phyloP scores from a whole-genome alignment of 768 basidiomycete species.

The Rubroboletus pulcherrimus region DNA sequence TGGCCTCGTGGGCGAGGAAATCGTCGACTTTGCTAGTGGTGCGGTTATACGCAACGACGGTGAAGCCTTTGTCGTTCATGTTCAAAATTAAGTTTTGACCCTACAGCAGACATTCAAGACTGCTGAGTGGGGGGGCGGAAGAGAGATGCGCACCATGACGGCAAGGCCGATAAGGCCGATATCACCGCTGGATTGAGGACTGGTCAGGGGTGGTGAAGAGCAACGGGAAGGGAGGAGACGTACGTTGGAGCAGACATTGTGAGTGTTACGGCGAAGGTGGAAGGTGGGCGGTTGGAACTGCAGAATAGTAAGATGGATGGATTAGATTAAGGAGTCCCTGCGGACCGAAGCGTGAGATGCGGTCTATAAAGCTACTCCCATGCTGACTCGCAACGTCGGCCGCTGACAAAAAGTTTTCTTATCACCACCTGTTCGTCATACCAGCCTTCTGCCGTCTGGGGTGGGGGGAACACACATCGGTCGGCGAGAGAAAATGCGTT shows the following conservation, averaged over 20 bases:
- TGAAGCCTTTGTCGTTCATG: slow-evolving; percentile 99
- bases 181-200: slow-evolving; percentile 64
- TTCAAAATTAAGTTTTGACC: slow-evolving; percentile 97
- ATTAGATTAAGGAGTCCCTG: slow-evolving; percentile 22
- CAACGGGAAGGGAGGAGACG: slow-evolving; percentile 29
- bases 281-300: slow-evolving; percentile 25
- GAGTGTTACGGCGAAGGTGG: slow-evolving; percentile 30
- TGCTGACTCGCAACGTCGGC: slow-evolving; percentile 6
- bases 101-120: slow-evolving; percentile 36
- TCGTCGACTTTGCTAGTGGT: slow-evolving; percentile 93
- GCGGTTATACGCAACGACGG: slow-evolving; percentile 94
- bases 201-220: slow-evolving; percentile 19
- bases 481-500: slow-evolving; percentile 9
- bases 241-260: slow-evolving; percentile 48
- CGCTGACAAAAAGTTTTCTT: background rate
- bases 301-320: slow-evolving; percentile 25
- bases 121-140: slow-evolving; percentile 11
- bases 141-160: slow-evolving; percentile 75
- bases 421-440: background rate
- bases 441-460: background rate
- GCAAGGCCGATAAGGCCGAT: slow-evolving; percentile 98
- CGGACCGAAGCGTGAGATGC: slow-evolving; percentile 21
- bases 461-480: background rate
- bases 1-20: slow-evolving; percentile 96
- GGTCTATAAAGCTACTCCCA: slow-evolving; percentile 10